Conservation (phyloP, 164 flowering plant species). For the Tetrastigma voinierianum region DNA sequence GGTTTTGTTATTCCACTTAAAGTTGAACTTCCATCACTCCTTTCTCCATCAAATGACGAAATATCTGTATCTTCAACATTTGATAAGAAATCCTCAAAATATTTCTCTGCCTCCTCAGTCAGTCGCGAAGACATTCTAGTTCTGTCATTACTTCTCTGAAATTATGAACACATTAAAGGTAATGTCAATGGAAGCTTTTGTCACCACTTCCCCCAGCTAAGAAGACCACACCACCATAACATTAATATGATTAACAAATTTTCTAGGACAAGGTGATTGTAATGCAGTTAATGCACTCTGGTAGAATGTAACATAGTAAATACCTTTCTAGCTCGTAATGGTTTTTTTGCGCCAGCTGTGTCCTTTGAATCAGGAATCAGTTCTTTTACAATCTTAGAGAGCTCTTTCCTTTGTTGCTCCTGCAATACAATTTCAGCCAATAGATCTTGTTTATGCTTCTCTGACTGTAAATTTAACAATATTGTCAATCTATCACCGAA, state of each 20-base stretch:
- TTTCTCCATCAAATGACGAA: constrained; percentile 93
- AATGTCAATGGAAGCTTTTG: not conserved
- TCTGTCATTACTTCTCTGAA: constrained; percentile 77
- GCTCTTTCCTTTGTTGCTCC: constrained; percentile 65
- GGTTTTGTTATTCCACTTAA: constrained; percentile 47
- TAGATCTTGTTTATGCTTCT: constrained; percentile 71
- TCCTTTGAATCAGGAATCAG: constrained; percentile 50
- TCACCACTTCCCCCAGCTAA: not conserved
- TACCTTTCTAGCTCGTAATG: constrained; percentile 63
- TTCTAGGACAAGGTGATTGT: constrained; percentile 1
- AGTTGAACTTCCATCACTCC: constrained; percentile 84
- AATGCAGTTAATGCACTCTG: not conserved
- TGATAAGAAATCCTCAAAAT: constrained; percentile 83
- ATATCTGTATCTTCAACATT: constrained; percentile 96
- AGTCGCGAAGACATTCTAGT: constrained; percentile 60
- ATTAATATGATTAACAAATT: not conserved
- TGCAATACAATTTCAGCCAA: constrained; percentile 62
- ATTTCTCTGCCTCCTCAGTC: constrained; percentile 88
- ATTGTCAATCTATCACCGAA: too few species aligned
- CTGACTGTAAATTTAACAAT: constrained; percentile 42
- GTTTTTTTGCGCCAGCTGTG: constrained; percentile 33
- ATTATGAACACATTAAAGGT: not conserved
- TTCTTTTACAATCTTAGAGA: constrained; percentile 62
- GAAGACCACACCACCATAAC: not conserved
- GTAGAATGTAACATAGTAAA: constrained; percentile 1